Base-by-base conservation (phyloP, 805 yeast genomes). In the Starmerella sirachaensis region DNA sequence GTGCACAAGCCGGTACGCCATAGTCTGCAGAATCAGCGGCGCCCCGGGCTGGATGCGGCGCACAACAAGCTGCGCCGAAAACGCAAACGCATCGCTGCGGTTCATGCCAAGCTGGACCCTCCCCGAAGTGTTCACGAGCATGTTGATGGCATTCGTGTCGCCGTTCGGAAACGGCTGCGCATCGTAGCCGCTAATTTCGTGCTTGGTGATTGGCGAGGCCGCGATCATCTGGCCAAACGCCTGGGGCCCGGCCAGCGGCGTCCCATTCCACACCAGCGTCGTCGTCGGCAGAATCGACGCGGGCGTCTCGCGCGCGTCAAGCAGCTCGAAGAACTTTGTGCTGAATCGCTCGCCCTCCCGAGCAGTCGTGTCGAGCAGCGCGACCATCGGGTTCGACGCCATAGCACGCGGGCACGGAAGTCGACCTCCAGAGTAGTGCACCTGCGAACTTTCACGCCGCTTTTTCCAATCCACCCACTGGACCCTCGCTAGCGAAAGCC, bases 201-300 rank as follows among this genome's bases (percentile, higher is more conserved):
- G 68, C 13, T 23, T 19, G 12, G 62, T 60, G 6, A 35, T 30
- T 6, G 68, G 68, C 56, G 59, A 53, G 6, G 47, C 46, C 4
- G 45, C 31, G 40, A 56, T 46, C 57, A 62, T 51, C 30, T 57
- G 56, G 21, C 50, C 36, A 35, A 61, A 54, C 9, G 59, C 56
- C n/a, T 51, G 59, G 7, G 55, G 52, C 7, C 68, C 68, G 9
- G 50, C 57, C 16, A 63, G 41, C 26, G 68, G 67, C 22, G 57
- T 57, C 18, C 68, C 68, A 43, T 63, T 60, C 60, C 63, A 63
- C 12, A 63, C 61, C 19, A 63, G 54, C 10, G 62, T 57, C 2
- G 65, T 57, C 13, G 49, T 48, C 7, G 59, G 56, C n/a, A 40
- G 24, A 5, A 51, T 31, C 11, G 53, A 40, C n/a, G 56, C 45